These are phyloP conservation scores for Acmispon strigosus DNA, from an alignment of 306 rosid species.

Conservation along the genomic window DNA sequence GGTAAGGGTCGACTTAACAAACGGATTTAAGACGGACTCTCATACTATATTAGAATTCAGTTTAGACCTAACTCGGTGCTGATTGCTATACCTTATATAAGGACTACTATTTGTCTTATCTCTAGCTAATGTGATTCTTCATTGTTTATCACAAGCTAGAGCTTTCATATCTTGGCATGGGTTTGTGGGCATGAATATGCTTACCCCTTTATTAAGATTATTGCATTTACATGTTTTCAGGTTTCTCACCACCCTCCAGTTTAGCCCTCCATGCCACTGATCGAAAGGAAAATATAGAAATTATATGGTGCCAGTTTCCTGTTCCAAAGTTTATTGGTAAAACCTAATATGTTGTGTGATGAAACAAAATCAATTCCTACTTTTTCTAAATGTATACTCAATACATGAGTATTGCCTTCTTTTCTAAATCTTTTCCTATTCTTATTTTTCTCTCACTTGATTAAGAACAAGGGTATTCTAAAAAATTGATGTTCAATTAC, in stretches of 20 bases:
- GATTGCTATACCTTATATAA: too few species aligned
- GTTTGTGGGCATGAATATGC: too few species aligned
- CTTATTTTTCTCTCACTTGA: neutral
- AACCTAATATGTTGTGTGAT: neutral
- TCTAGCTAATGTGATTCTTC: too few species aligned
- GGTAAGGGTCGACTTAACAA: too few species aligned
- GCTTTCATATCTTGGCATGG: too few species aligned
- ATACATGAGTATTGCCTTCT: too few species aligned
- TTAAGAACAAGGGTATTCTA: neutral
- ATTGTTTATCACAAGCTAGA: too few species aligned
- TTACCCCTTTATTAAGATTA: too few species aligned
- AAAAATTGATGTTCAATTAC: neutral
- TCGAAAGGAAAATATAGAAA: conserved; percentile 38
- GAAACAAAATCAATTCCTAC: neutral
- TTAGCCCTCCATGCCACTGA: conserved; percentile 70
- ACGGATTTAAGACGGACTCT: too few species aligned
- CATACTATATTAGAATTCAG: too few species aligned
- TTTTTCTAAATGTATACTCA: neutral
- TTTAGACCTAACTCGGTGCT: too few species aligned
- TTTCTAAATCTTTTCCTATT: neutral
- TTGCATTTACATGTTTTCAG: conserved; percentile 17
- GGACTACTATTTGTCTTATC: too few species aligned
- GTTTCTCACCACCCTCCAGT: conserved; percentile 91
- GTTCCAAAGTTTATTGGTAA: conserved; percentile 54
- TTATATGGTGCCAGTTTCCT: conserved; percentile 49